Evolutionary conservation across 1,139 yeast species (phyloP), one percentile per base, ranked within the genome.

Genomic region (Kodamaea anthophila): DNA sequence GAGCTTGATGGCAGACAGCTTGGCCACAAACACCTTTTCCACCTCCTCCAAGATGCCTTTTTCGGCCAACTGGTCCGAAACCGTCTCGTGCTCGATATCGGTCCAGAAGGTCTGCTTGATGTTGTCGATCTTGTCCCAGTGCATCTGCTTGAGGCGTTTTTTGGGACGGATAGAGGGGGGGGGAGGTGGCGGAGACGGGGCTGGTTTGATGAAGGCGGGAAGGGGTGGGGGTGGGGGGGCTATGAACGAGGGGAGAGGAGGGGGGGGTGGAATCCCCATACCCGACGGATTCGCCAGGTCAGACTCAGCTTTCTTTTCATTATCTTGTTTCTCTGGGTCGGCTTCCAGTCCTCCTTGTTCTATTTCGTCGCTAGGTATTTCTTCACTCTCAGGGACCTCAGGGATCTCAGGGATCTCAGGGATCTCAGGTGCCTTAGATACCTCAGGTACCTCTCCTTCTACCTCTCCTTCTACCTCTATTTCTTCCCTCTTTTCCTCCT

Each of bases 71-170:
- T 68, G 69, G 30, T 72, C 73, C 0, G 74, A 67, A 15, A 77
- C 55, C 3, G 64, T 55, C 6, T 55, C 51, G 36, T 65, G 75
- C 27, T 67, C 68, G 16, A 68, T 59, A 22, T 70, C 74, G n/a
- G 66, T 67, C 98, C 98, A 91, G 32, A 91, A 74, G 0, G 97
- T 88, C 25, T 77, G 70, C 25, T 77, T 73, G 26, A 85, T 77
- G 37, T 66, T 58, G 18, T 77, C 80, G 26, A 91, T 65, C 48
- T 76, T 83, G 42, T 88, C 95, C 97, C 97, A 91, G 51, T 91
- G 98, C 68, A 91, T 79, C 49, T 88, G 97, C 52, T 88, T 91
- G 44, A 91, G 65, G 40, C 77, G 80, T 11, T 72, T 60, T 33
- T 70, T 70, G 4, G 93, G 83, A 32, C 80, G 62, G 10, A 62